phyloP scores from a whole-genome alignment of 192 early-diverging fungal species.

The Linnemannia zychae region DNA sequence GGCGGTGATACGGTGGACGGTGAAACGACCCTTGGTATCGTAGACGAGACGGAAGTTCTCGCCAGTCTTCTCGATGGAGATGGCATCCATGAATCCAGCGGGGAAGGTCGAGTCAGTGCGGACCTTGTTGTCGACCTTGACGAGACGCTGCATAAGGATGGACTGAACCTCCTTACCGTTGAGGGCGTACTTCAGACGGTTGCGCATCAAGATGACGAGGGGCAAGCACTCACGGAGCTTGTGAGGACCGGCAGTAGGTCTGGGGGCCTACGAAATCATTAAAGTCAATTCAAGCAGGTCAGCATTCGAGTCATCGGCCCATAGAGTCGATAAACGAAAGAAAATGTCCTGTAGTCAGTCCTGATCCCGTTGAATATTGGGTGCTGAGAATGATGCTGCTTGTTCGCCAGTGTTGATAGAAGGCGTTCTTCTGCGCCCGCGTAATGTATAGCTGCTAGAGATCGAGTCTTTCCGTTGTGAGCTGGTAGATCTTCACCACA shows the following conservation, averaged over 20 bases:
- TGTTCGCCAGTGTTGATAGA: no score
- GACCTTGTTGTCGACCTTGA: slow-evolving; percentile 98
- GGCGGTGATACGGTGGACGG: slow-evolving; percentile 98
- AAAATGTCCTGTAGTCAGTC: background rate
- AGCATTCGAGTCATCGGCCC: background rate
- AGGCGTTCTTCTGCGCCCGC: background rate
- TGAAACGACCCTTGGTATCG: slow-evolving; percentile 99
- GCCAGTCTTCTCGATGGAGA: slow-evolving; percentile 94
- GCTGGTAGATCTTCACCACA: background rate
- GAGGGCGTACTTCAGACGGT: slow-evolving; percentile 99
- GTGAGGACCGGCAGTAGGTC: slow-evolving; percentile 98
- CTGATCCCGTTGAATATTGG: background rate
- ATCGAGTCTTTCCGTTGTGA: background rate
- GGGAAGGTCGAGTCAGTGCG: slow-evolving; percentile 84
- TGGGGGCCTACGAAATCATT: slow-evolving; percentile 75
- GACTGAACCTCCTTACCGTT: slow-evolving; percentile 96
- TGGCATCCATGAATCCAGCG: slow-evolving; percentile 82
- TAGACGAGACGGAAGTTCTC: slow-evolving; percentile 99
- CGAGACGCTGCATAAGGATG: slow-evolving; percentile 98
- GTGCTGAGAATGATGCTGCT: no score
- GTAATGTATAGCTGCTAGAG: background rate
- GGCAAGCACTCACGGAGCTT: slow-evolving; percentile 99
- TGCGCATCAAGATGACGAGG: slow-evolving; percentile 97
- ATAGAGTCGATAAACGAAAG: background rate
- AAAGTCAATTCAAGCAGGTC: background rate